phyloP scores from a whole-genome alignment of 1,284 basidiomycete species.

The Fomitiporia mediterranea region DNA sequence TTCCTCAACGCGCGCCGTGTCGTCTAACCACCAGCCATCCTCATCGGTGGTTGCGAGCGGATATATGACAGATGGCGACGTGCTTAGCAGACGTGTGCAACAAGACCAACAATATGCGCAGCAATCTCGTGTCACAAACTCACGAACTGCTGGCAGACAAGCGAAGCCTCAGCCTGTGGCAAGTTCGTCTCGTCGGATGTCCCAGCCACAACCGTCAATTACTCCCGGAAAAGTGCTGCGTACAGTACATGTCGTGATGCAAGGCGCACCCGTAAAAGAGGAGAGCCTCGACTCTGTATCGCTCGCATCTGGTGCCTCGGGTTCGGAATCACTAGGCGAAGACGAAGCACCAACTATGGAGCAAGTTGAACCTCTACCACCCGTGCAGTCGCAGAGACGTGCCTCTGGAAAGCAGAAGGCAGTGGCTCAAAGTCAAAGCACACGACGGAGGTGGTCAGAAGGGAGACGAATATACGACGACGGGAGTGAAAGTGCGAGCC shows the following conservation, averaged over 20 bases:
- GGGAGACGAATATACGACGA: conserved; percentile 8
- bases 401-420: neutral
- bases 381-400: conserved; percentile 1
- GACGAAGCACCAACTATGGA: conserved; percentile 5
- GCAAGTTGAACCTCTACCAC: conserved; percentile 1
- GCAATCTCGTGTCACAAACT: neutral
- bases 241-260: conserved; percentile 40
- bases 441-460: conserved; percentile 9
- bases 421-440: neutral
- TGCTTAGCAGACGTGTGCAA: neutral
- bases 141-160: neutral
- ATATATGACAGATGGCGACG: conserved; percentile 15
- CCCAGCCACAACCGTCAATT: conserved; percentile 17
- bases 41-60: conserved; percentile 4
- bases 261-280: conserved; percentile 40
- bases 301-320: neutral
- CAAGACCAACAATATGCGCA: neutral
- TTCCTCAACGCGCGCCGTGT: conserved; percentile 11
- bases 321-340: conserved; percentile 17
- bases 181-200: conserved; percentile 1
- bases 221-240: conserved; percentile 31
- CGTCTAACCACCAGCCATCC: conserved; percentile 5
- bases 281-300: conserved; percentile 30
- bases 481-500: conserved; percentile 1
- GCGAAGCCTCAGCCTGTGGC: conserved; percentile 1